A percentile compares a stretch with the other conserved stretches of the same genome.
These are phyloP conservation scores for Aspergillus sp. DNA, from an alignment of 2,329 filamentous ascomycete genomes.

Conservation along the genomic window DNA sequence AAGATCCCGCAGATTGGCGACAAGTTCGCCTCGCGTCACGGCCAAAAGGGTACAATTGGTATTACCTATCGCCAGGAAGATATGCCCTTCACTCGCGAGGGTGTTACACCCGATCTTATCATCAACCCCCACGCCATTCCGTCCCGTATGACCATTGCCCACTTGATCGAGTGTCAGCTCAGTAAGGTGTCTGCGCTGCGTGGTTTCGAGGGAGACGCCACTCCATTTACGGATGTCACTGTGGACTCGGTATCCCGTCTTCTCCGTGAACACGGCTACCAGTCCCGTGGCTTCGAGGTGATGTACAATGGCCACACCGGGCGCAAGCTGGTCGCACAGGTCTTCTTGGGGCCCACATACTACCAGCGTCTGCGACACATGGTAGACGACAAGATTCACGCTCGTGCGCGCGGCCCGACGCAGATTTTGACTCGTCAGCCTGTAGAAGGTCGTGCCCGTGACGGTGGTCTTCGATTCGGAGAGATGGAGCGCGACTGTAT, in stretches of 20 bases:
- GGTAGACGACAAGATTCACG: conserved; percentile 99
- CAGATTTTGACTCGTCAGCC: conserved; percentile 97
- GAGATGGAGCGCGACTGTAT: conserved; percentile 99
- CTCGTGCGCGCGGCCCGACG: conserved; percentile 92
- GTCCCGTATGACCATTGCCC: conserved; percentile 99
- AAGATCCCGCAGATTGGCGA: conserved; percentile 99
- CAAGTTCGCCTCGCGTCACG: conserved; percentile 98
- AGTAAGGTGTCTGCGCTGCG: conserved; percentile 94
- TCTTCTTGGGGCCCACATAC: conserved; percentile 97
- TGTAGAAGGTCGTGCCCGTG: conserved; percentile 95
- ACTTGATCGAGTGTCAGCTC: conserved; percentile 98
- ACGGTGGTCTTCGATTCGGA: conserved; percentile 98
- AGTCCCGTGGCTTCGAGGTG: conserved; percentile 95
- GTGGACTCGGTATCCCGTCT: conserved; percentile 90
- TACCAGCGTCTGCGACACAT: conserved; percentile 98
- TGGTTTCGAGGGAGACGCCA: conserved; percentile 95
- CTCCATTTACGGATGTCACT: conserved; percentile 96
- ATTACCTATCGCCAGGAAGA: conserved; percentile 97
- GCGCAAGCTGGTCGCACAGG: conserved; percentile 87
- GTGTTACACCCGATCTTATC: conserved; percentile 91
- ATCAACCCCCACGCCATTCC: conserved; percentile 99
- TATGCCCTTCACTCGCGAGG: conserved; percentile 95
- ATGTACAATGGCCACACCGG: conserved; percentile 99
- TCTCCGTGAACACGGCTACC: conserved; percentile 87
- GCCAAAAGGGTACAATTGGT: conserved; percentile 98